Percentiles rank a stretch among this genome's conserved stretches.
Evolutionary conservation across 495 filamentous ascomycete species (phyloP).

Genomic region (Aspergillus campestris): DNA sequence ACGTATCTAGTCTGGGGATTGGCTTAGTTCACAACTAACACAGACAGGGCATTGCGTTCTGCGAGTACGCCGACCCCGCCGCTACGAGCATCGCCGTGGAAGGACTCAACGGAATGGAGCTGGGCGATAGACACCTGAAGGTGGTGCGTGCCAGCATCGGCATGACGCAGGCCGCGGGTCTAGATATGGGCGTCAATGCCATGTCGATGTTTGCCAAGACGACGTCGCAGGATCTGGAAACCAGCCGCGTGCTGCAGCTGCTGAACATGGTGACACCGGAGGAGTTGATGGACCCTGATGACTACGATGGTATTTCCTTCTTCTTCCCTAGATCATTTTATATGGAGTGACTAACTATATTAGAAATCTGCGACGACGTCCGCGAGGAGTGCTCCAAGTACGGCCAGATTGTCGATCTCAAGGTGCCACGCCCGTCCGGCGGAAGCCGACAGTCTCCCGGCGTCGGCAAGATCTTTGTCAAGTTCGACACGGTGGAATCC

Average conservation of each 20-base stretch:
- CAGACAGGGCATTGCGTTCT: slow-evolving; percentile 85
- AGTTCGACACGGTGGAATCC: slow-evolving; percentile 70
- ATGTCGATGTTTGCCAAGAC: slow-evolving; percentile 99
- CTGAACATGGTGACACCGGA: slow-evolving; percentile 98
- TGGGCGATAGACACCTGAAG: slow-evolving; percentile 78
- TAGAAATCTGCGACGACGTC: slow-evolving; percentile 93
- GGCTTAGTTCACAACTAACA: slow-evolving; percentile 12
- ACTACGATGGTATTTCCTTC: slow-evolving; percentile 68
- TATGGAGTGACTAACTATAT: neutral
- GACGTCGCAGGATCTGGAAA: slow-evolving; percentile 66
- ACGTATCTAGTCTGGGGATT: slow-evolving; percentile 29
- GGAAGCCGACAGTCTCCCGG: slow-evolving; percentile 74
- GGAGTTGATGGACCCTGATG: slow-evolving; percentile 86
- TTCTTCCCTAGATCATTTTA: neutral
- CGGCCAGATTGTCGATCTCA: slow-evolving; percentile 73
- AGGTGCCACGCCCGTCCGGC: slow-evolving; percentile 79
- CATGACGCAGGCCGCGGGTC: slow-evolving; percentile 75
- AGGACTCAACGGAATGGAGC: slow-evolving; percentile 83
- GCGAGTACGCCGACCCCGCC: slow-evolving; percentile 76
- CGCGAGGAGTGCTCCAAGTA: slow-evolving; percentile 87
- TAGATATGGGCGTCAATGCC: slow-evolving; percentile 94
- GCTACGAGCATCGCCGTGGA: slow-evolving; percentile 81
- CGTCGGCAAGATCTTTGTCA: slow-evolving; percentile 97
- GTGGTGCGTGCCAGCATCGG: slow-evolving; percentile 86
- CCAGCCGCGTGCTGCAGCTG: slow-evolving; percentile 75